These are phyloP conservation scores for Monosporascus ibericus DNA, from an alignment of 2,329 filamentous ascomycete genomes.

Conservation along the genomic window DNA sequence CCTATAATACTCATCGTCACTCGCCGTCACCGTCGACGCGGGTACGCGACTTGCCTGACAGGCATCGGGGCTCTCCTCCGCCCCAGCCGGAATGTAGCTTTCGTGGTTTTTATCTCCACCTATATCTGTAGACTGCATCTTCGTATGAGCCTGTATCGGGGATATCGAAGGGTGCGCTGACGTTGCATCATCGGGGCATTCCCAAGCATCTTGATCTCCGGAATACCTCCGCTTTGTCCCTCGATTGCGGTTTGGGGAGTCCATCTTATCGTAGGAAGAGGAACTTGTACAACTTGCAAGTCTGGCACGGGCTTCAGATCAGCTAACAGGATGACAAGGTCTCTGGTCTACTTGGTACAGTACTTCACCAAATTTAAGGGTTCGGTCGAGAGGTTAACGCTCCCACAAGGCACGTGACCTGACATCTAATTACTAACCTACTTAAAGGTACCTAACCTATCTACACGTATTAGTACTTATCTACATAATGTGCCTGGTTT, in stretches of 20 bases:
- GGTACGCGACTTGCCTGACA: too few species aligned
- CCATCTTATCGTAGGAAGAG: not conserved
- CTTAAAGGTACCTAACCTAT: too few species aligned
- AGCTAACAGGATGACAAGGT: too few species aligned
- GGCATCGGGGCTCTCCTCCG: too few species aligned
- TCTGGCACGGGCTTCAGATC: not conserved
- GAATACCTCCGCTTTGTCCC: constrained; percentile 18
- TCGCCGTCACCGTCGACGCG: not conserved
- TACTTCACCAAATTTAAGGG: too few species aligned
- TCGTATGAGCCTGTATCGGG: not conserved
- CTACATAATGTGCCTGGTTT: too few species aligned
- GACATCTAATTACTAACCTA: too few species aligned
- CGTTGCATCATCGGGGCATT: not conserved
- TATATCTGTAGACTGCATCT: not conserved
- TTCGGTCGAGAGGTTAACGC: too few species aligned
- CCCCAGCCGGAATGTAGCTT: too few species aligned
- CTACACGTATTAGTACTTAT: too few species aligned
- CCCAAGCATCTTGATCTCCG: constrained; percentile 8
- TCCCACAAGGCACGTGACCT: not conserved
- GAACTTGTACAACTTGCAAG: not conserved
- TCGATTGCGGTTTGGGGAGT: not conserved
- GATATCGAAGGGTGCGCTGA: not conserved
- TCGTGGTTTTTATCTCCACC: too few species aligned
- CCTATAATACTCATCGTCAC: constrained; percentile 18
- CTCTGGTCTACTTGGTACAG: too few species aligned